These are phyloP conservation scores for Tulasnella sp. DNA, from an alignment of 768 basidiomycete genomes.

Conservation along the genomic window DNA sequence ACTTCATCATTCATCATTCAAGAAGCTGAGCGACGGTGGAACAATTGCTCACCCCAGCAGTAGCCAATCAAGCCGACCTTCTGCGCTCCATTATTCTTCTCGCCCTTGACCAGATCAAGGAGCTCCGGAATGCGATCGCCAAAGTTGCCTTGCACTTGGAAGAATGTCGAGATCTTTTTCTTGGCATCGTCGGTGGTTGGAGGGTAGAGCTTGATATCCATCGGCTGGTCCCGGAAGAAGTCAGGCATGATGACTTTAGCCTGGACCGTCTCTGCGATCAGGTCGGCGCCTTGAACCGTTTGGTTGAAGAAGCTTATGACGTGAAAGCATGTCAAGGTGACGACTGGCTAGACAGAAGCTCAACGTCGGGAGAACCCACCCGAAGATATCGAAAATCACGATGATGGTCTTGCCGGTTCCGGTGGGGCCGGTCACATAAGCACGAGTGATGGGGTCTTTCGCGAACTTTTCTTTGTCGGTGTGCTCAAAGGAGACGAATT, in stretches of 20 bases:
- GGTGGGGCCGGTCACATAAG: constrained; percentile 30
- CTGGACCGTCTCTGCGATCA: constrained; percentile 40
- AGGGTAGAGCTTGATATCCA: constrained; percentile 39
- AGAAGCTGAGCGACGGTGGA: neutral
- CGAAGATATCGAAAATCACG: constrained; percentile 55
- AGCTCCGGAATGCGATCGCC: constrained; percentile 31
- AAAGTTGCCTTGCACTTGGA: constrained; percentile 41
- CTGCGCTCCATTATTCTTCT: constrained; percentile 34
- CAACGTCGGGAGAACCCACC: constrained; percentile 24
- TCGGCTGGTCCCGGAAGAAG: constrained; percentile 45
- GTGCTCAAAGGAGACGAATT: constrained; percentile 34
- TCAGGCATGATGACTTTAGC: constrained; percentile 56
- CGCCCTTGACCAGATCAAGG: constrained; percentile 28
- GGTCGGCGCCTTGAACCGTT: constrained; percentile 55
- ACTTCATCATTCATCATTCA: neutral
- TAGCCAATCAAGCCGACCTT: constrained; percentile 35
- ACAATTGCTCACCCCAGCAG: constrained; percentile 43
- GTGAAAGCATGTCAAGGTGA: neutral
- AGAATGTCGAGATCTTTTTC: constrained; percentile 44
- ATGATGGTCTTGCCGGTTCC: constrained; percentile 40
- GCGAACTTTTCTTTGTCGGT: constrained; percentile 28
- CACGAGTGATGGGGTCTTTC: constrained; percentile 6
- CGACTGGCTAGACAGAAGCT: neutral
- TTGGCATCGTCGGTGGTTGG: constrained; percentile 44
- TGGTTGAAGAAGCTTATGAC: constrained; percentile 42